phyloP scores from a whole-genome alignment of 169 alveolate species.

The Eimeria praecox region DNA sequence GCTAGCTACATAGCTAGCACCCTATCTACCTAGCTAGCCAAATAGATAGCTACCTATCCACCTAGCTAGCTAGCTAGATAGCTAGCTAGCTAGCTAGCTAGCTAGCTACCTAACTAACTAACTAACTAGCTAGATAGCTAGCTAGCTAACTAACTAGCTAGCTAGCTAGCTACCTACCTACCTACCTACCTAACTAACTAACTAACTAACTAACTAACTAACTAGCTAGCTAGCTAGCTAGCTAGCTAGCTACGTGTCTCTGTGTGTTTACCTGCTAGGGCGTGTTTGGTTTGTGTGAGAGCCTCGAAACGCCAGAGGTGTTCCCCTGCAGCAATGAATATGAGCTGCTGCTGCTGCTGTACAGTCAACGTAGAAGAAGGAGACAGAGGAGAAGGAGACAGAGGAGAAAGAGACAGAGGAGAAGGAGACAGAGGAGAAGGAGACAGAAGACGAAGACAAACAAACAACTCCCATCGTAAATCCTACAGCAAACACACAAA shows the following conservation, averaged over 20 bases:
- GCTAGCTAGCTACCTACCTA: conserved; percentile 5
- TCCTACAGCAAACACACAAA: background rate
- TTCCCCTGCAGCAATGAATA: background rate
- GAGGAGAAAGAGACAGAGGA: background rate
- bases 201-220: no score
- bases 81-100: background rate
- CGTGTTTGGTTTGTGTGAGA: background rate
- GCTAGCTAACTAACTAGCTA: background rate
- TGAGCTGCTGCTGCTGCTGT: background rate
- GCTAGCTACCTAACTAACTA: background rate
- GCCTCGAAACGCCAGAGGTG: conserved; percentile 20
- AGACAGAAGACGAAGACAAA: background rate
- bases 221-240: background rate
- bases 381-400: background rate
- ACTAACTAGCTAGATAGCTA: background rate
- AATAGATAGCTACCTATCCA: background rate
- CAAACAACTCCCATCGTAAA: background rate
- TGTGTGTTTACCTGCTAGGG: conserved; percentile 3
- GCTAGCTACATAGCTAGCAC: background rate
- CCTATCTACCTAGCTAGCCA: background rate
- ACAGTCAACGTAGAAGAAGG: background rate
- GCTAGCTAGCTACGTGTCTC: no score
- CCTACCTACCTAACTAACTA: background rate
- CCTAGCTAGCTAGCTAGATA: background rate
- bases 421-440: background rate